Base-by-base conservation (phyloP, 2,329 filamentous ascomycete genomes). In the Colletotrichum horii region DNA sequence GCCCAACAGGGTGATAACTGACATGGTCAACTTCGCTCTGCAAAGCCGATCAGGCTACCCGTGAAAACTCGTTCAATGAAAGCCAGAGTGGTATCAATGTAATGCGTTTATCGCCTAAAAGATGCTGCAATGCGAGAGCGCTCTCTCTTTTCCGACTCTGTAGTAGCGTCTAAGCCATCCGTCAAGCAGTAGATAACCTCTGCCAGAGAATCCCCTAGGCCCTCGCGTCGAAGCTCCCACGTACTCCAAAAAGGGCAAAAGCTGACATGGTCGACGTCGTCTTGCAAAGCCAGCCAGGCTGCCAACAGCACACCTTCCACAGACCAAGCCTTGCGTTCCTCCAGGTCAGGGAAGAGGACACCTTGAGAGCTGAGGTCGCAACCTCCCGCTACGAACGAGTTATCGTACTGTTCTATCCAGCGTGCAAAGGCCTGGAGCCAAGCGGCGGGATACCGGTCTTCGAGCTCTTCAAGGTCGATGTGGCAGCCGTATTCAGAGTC, bases 241-340 rank as follows among this genome's bases (percentile, higher is more conserved):
- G 2, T 9, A 43, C 16, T 16, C 0, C 2, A 16, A 19, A 43
- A 3, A n/a, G 36, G 16, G 0, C 9, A 4, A 43, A 19, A 43
- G 5, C 36, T 43, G 16, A 43, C 16, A 43, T 43, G 16, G 4
- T 3, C 8, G 8, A 43, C 36, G 8, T 43, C 3, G 8, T 19
- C 19, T 19, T 43, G 16, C 16, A 43, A 19, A 6, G 36, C 36
- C 16, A 43, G 3, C 36, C 16, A 43, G 4, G 36, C 36, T 1
- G 36, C 16, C 16, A 43, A 3, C 9, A 43, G 16, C 36, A 16
- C 36, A 43, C 36, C 36, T 11, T 43, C 36, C 16, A 43, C 36
- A 0, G 3, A 1, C 36, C 36, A 43, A 2, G 36, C 36, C 36
- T 3, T 2, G 2, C 36, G 36, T 1, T 43, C 36, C 36, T 43